Conservation (phyloP, 2,329 filamentous ascomycete genomes). For the Botrytis medusae region DNA sequence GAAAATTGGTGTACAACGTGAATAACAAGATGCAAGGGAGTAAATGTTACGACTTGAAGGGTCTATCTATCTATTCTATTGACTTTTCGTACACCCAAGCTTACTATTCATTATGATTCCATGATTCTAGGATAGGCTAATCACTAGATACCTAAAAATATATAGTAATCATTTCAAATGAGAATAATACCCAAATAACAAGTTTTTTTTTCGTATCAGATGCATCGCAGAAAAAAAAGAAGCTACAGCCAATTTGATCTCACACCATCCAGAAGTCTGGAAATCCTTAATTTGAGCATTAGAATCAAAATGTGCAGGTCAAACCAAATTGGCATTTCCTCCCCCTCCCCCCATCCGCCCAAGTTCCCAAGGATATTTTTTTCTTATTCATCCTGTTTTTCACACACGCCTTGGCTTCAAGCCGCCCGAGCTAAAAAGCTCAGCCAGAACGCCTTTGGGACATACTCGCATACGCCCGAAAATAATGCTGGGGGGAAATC, state of each 20-base stretch:
- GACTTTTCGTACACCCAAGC: not conserved
- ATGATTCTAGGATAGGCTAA: not conserved
- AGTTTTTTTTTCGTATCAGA: not conserved
- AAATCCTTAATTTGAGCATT: conserved; percentile 6
- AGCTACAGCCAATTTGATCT: conserved; percentile 2
- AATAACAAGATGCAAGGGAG: not conserved
- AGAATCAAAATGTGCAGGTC: not conserved
- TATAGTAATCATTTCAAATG: conserved; percentile 1
- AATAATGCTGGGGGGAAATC: not conserved
- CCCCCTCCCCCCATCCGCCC: not conserved
- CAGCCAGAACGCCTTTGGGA: conserved; percentile 14
- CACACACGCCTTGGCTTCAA: not conserved
- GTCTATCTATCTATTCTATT: not conserved
- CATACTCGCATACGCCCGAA: conserved; percentile 14
- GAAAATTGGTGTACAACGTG: conserved; percentile 1
- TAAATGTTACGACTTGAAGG: not conserved
- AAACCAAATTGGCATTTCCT: not conserved
- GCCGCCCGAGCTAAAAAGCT: conserved; percentile 2
- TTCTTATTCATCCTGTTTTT: conserved; percentile 1
- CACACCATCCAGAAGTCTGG: conserved; percentile 1
- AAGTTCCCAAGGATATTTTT: not conserved
- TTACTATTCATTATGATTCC: not conserved
- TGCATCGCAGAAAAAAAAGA: not conserved
- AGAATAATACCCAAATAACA: not conserved
- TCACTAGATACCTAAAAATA: not conserved